Evolutionary conservation across 768 basidiomycete species (phyloP), one percentile per base, ranked within the genome.

Genomic region (Rhodosporidiobolus sp.): DNA sequence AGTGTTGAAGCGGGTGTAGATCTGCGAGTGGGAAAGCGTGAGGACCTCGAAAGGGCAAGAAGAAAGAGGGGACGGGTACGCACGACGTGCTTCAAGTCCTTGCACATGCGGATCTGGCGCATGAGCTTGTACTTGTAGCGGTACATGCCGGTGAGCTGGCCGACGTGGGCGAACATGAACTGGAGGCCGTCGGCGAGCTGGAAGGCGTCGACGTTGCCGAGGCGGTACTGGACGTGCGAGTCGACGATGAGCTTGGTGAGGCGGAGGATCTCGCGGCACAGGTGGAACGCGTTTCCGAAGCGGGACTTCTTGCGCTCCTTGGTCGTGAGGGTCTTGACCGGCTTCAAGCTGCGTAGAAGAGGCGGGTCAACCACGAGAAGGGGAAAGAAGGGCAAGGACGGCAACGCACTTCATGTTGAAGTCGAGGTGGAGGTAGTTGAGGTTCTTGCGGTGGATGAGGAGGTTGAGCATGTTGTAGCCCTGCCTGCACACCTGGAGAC

Each of bases 61-160:
- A 24, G 26, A 34, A 65, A 10, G 3, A 32, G 0, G 30, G 28
- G 65, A 48, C 74, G 70, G 11, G 43, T 46, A 74, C 80, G 79
- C 57, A 81, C 81, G 72, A 97, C 83, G 80, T 97, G 94, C 85
- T 99, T 99, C 81, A 98, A 64, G 55, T 98, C 96, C 86, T 98
- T 99, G 78, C 93, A 96, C 94, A 95, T 95, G 74, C 96, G 90
- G 50, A 99, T 94, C 88, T 99, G 96, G 79, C 92, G 87, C 96
- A 99, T 99, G 72, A 99, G 85, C 92, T 98, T 98, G 85, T 99
- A 99, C 85, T 98, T 97, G 85, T 97, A 98, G 38, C 95, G 89
- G 83, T 99, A 99, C 96, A 99, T 99, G 77, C 96, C 96, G 8
- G 96, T 99, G 76, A 99, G 84, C 35, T 96, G 95, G 79, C 96